Base-by-base conservation (phyloP, 2,329 filamentous ascomycete genomes). In the Rhinocladiella similis region DNA sequence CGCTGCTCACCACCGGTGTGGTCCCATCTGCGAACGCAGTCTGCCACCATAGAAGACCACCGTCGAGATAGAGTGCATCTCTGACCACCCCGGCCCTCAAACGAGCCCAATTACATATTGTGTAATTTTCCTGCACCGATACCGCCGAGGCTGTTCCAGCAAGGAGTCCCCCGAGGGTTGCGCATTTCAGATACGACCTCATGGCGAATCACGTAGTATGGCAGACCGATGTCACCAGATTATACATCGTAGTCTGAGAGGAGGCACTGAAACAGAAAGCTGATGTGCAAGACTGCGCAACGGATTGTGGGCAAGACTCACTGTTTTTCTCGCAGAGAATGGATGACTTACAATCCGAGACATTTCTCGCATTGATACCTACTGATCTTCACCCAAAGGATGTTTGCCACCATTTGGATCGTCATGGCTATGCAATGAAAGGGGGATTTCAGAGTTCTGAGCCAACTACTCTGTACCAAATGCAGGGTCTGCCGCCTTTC, bases 91-190 rank as follows among this genome's bases (percentile, higher is more conserved):
- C 61, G 36, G 61, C 59, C 43, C 61, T 48, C 16, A 62, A 33
- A 18, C 59, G 59, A 25, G 59, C 59, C 61, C 61, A 63, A 41
- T 62, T 63, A 45, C 61, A 63, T 55, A 62, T 61, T 19, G 61
- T 63, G 27, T 59, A 59, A 48, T 63, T 63, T 35, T 59, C 53
- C 27, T 61, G 50, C 10, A 60, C 55, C 22, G 58, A 57, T 16
- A 59, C 50, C 10, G 52, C 55, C 10, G 27, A 19, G 9, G 45
- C 47, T 5, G 36, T 25, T 20, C 43, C 35, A 5, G 39, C 4
- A 38, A 62, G n/a, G 19, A 48, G 29, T n/a, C 39, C 53, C 20
- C 16, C 53, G 4, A 57, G 49, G 16, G 52, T 46, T 3, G 36
- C 18, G 29, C 13, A 43, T 4, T 48, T 22, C 10, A 29, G 18